Evolutionary conservation across 805 yeast genomes (phyloP), one percentile per base, ranked within the genome.

Genomic region (Sugiyamaella chiloensis): DNA sequence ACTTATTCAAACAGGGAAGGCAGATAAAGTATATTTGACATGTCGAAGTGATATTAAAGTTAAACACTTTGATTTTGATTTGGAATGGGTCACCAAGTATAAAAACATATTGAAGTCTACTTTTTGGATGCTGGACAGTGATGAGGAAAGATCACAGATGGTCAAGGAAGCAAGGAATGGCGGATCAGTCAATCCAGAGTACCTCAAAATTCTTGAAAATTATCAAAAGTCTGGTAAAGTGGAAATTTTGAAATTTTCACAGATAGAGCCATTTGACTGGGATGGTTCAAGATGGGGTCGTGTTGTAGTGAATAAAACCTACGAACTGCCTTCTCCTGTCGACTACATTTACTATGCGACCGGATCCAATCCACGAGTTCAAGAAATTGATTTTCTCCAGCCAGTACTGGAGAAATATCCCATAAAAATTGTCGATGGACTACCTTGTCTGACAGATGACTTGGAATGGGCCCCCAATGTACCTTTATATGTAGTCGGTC

Each of bases 71-170:
- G 77, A 73, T 48, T 72, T 73, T 52, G 75, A 71, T 50, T 59
- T 73, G 40, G 76, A 73, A 47, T 73, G 77, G 77, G 76, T 73
- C 14, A 70, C 76, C n/a, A 73, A 73, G 51, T 73, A 71, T 56
- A 68, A 69, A 50, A 73, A 72, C 48, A 70, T 68, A 21, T 68
- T 70, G 57, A 72, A 71, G 49, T 67, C 74, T 1, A 67, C 73
- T 1, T 70, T 69, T 40, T 73, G 72, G 61, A 67, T 70, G 53
- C 59, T 60, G 45, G 75, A 72, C 39, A 64, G 72, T 0, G 76
- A 73, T 45, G 65, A 68, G 36, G 76, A 72, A 46, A 54, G 75
- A 24, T 57, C 53, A 14, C 60, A 72, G 12, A 70, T 71, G 69
- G 69, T 72, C 37, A 57, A 61, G 16, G 67, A 65, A 11, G 75